A percentile compares a stretch with the other conserved stretches of the same genome.
Evolutionary conservation across 129 eudicot species (phyloP).

Genomic region (Oenanthe sinensis): DNA sequence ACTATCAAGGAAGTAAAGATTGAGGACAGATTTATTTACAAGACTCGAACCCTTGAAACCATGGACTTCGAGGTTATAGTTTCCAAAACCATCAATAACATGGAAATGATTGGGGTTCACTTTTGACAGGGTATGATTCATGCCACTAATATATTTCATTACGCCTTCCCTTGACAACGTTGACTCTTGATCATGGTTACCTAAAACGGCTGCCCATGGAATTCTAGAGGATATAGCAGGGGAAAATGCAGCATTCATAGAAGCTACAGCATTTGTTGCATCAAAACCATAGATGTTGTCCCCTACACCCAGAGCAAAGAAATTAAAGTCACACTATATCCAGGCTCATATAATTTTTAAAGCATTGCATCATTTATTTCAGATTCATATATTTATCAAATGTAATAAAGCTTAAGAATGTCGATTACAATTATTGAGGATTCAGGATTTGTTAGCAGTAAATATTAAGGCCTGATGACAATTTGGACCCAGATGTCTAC

Average conservation of each 20-base stretch:
- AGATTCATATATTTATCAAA: no score
- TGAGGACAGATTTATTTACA: conserved; percentile 53
- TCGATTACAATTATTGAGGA: neutral
- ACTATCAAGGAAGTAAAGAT: conserved; percentile 81
- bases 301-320: conserved; percentile 23
- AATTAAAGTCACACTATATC: neutral
- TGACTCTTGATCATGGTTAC: conserved; percentile 90
- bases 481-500: neutral
- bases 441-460: neutral
- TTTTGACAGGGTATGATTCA: conserved; percentile 60
- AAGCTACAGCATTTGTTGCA: conserved; percentile 51
- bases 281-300: conserved; percentile 80
- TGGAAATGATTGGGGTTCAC: conserved; percentile 46
- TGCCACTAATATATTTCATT: conserved; percentile 64
- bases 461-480: neutral
- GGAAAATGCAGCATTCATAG: conserved; percentile 75
- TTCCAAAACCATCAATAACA: conserved; percentile 79
- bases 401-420: neutral
- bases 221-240: conserved; percentile 61
- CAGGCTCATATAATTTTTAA: neutral
- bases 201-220: conserved; percentile 98
- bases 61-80: conserved; percentile 78
- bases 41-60: conserved; percentile 47
- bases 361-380: no score
- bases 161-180: conserved; percentile 67